Evolutionary conservation across 2,329 filamentous ascomycete species (phyloP).

Genomic region (Paraconiothyrium sp.): DNA sequence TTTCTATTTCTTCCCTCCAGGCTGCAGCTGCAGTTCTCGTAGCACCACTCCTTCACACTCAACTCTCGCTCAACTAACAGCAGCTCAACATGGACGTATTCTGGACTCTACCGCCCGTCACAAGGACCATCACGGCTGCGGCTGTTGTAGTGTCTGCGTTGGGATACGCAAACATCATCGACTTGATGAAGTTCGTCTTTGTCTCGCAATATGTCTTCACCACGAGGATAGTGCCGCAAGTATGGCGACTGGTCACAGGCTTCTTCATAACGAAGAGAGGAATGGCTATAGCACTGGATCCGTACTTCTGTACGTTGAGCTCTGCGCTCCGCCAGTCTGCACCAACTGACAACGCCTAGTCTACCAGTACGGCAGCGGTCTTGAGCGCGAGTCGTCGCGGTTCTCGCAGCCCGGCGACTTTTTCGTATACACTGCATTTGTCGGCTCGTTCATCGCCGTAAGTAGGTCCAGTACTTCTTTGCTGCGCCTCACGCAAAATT

Average conservation of each 20-base stretch:
- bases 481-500: slow-evolving; percentile 23
- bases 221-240: slow-evolving; percentile 61
- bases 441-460: slow-evolving; percentile 79
- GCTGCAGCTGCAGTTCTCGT: slow-evolving; percentile 47
- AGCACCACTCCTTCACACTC: slow-evolving; percentile 25
- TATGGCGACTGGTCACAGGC: slow-evolving; percentile 67
- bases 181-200: slow-evolving; percentile 64
- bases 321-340: slow-evolving; percentile 5
- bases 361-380: slow-evolving; percentile 77
- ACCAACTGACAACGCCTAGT: slow-evolving; percentile 61
- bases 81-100: slow-evolving; percentile 65
- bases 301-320: slow-evolving; percentile 70
- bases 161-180: slow-evolving; percentile 67
- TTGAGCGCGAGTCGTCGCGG: slow-evolving; percentile 76
- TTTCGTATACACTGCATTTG: slow-evolving; percentile 80
- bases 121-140: slow-evolving; percentile 73
- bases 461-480: slow-evolving; percentile 54
- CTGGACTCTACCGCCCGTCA: slow-evolving; percentile 72
- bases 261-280: slow-evolving; percentile 67
- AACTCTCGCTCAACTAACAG: slow-evolving; percentile 30
- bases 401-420: slow-evolving; percentile 81
- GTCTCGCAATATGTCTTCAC: slow-evolving; percentile 63
- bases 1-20: slow-evolving; percentile 35
- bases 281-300: slow-evolving; percentile 72
- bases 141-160: slow-evolving; percentile 70